Evolutionary conservation across 805 yeast genomes (phyloP).

Genomic region (Cyberlindnera euphorbiae): DNA sequence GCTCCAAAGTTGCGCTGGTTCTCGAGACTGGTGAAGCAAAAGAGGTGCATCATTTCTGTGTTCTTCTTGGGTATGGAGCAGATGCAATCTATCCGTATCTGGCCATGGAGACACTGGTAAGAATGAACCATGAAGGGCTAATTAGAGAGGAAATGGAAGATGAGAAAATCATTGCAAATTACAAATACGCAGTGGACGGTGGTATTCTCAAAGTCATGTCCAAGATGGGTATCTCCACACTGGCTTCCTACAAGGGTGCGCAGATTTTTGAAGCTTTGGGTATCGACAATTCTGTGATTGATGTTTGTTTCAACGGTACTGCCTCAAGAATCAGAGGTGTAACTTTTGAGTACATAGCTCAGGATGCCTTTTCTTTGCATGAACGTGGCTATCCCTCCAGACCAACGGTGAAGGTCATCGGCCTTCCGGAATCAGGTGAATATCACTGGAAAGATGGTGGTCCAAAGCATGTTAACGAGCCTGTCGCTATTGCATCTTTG

Average conservation of each 20-base stretch:
- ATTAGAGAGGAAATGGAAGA: conserved; percentile 53
- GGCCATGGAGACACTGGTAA: conserved; percentile 82
- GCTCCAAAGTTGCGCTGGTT: conserved; percentile 88
- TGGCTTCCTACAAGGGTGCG: conserved; percentile 98
- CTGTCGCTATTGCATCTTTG: conserved; percentile 88
- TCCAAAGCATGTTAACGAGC: conserved; percentile 90
- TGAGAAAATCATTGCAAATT: conserved; percentile 64
- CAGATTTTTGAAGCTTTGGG: conserved; percentile 97
- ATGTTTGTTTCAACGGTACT: conserved; percentile 94
- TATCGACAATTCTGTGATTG: conserved; percentile 90
- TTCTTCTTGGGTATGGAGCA: conserved; percentile 93
- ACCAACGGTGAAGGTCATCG: conserved; percentile 60
- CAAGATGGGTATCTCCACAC: conserved; percentile 97
- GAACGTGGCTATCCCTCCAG: conserved; percentile 87
- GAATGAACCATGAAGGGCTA: conserved; percentile 78
- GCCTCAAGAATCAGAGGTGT: conserved; percentile 96
- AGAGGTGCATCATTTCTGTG: conserved; percentile 95
- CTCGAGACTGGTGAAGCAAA: conserved; percentile 96
- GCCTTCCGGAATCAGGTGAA: conserved; percentile 90
- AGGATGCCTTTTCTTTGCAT: conserved; percentile 92
- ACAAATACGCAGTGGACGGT: conserved; percentile 78
- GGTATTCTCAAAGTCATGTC: conserved; percentile 97
- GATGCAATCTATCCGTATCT: conserved; percentile 94
- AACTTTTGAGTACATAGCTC: conserved; percentile 92
- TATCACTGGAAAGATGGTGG: conserved; percentile 99